phyloP scores from a whole-genome alignment of 1,284 basidiomycete species.

The Irpex rosettiformis region DNA sequence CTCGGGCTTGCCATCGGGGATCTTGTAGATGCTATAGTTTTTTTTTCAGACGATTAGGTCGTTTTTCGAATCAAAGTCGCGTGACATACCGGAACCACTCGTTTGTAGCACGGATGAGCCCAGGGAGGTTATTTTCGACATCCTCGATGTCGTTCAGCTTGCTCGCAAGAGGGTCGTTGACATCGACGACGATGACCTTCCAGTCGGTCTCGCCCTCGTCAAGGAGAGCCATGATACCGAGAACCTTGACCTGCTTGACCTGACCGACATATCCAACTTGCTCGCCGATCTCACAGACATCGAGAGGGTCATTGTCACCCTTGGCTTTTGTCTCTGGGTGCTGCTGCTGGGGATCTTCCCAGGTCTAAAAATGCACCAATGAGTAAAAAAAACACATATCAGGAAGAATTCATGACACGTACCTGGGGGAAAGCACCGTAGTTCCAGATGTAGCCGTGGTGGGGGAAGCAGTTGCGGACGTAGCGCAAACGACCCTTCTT shows the following conservation, averaged over 20 bases:
- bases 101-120: conserved; percentile 93
- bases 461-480: conserved; percentile 99
- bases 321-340: conserved; percentile 99
- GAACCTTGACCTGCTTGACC: conserved; percentile 99
- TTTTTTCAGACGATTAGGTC: neutral
- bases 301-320: conserved; percentile 99
- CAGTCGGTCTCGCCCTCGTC: conserved; percentile 99
- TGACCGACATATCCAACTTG: conserved; percentile 97
- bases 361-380: conserved; percentile 62
- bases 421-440: conserved; percentile 97
- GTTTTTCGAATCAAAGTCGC: conserved; percentile 1
- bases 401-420: conserved; percentile 20
- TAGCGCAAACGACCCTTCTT: conserved; percentile 96
- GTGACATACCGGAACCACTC: conserved; percentile 85
- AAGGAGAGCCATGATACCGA: conserved; percentile 99
- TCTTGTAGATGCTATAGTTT: conserved; percentile 89
- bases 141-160: conserved; percentile 99
- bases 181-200: conserved; percentile 98
- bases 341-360: conserved; percentile 89
- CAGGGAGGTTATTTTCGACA: conserved; percentile 97
- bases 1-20: conserved; percentile 98
- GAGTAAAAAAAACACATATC: neutral
- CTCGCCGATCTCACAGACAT: conserved; percentile 99
- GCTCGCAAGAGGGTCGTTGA: conserved; percentile 93
- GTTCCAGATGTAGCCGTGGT: conserved; percentile 99